Conservation (phyloP, 345 rosid species). For the Draba incana region DNA sequence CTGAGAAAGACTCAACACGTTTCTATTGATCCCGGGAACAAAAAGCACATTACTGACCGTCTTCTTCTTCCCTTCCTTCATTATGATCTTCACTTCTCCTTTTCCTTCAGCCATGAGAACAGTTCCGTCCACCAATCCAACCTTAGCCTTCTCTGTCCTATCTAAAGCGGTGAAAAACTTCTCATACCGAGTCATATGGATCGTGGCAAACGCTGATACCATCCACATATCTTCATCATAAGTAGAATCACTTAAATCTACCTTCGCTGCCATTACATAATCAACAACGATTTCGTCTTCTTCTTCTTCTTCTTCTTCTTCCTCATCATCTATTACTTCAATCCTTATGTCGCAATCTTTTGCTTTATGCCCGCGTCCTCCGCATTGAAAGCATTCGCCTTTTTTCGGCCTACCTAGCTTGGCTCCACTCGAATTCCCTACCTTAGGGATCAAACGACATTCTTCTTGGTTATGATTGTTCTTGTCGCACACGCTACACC, state of each 20-base stretch:
- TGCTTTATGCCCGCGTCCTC: constrained; percentile 7
- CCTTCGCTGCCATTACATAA: too few species aligned
- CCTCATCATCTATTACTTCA: too few species aligned
- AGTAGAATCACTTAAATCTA: too few species aligned
- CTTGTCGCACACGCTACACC: too few species aligned
- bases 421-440: too few species aligned
- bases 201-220: background rate
- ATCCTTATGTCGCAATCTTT: background rate
- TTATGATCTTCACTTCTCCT: constrained; percentile 18
- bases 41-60: constrained; percentile 13
- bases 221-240: background rate
- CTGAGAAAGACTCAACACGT: constrained; percentile 14
- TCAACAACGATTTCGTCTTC: too few species aligned
- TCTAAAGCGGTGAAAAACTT: constrained; percentile 15
- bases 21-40: constrained; percentile 11
- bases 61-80: constrained; percentile 28
- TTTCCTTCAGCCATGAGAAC: background rate
- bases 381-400: constrained; percentile 10
- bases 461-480: too few species aligned
- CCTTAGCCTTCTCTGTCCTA: constrained; percentile 1
- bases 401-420: too few species aligned
- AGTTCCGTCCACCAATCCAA: background rate
- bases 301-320: too few species aligned
- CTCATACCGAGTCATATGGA: constrained; percentile 16
- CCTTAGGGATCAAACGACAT: too few species aligned